phyloP scores from a whole-genome alignment of 805 yeast genomes.

The Candida ovalis region DNA sequence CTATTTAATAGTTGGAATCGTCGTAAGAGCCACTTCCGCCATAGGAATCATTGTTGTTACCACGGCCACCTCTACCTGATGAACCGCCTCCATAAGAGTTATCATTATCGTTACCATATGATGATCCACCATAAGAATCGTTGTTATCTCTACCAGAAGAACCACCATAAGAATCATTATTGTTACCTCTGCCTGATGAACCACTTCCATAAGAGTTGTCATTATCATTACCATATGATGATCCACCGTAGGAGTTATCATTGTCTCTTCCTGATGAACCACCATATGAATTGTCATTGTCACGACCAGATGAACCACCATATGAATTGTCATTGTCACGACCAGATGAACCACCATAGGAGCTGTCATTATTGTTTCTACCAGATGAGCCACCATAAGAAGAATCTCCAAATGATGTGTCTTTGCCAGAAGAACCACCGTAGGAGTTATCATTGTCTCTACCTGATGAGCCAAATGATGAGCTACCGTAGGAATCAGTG shows the following conservation, averaged over 20 bases:
- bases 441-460: slow-evolving; percentile 28
- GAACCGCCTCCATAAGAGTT: slow-evolving; percentile 19
- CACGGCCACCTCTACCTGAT: slow-evolving; percentile 24
- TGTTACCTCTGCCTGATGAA: slow-evolving; percentile 13
- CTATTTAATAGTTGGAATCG: slow-evolving; percentile 2
- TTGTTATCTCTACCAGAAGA: slow-evolving; percentile 15
- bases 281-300: slow-evolving; percentile 22
- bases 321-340: slow-evolving; percentile 19
- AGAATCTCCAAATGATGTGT: no score
- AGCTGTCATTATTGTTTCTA: slow-evolving; percentile 19
- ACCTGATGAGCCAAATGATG: slow-evolving; percentile 30
- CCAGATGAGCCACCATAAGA: slow-evolving; percentile 17
- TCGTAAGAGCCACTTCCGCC: slow-evolving; percentile 23
- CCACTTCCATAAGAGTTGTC: slow-evolving; percentile 31
- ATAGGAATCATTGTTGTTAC: slow-evolving; percentile 1
- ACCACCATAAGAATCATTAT: slow-evolving; percentile 28
- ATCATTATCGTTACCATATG: slow-evolving; percentile 19
- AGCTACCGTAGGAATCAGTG: slow-evolving; percentile 26
- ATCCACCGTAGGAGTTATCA: slow-evolving; percentile 31
- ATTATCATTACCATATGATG: slow-evolving; percentile 8
- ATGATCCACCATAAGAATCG: slow-evolving; percentile 28
- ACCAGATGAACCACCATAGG: slow-evolving; percentile 18
- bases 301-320: slow-evolving; percentile 15
- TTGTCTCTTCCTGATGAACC: slow-evolving; percentile 29
- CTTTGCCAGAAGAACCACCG: slow-evolving; percentile 29